Conservation (phyloP, 1,139 yeast genomes). For the Saccharomyces hybrid region DNA sequence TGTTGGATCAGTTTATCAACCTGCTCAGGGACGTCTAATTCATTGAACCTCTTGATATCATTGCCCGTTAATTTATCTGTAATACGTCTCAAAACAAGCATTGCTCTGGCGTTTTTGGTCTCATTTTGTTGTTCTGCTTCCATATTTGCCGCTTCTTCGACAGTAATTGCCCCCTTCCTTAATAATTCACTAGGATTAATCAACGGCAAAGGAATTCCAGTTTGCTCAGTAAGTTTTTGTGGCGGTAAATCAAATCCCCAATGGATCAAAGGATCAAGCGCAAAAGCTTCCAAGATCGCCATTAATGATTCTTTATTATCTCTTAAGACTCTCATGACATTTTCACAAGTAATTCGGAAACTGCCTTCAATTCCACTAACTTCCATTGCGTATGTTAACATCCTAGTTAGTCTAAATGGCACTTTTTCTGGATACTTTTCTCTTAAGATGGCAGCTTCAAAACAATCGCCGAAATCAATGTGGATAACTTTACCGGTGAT, state of each 20-base stretch:
- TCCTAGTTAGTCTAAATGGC: conserved; percentile 94
- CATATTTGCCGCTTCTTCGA: conserved; percentile 63
- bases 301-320: conserved; percentile 92
- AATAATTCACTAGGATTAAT: conserved; percentile 59
- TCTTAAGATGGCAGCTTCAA: conserved; percentile 93
- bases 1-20: conserved; percentile 92
- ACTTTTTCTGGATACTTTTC: conserved; percentile 98
- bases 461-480: conserved; percentile 98
- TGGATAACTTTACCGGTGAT: conserved; percentile 93
- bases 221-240: conserved; percentile 64
- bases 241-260: conserved; percentile 98
- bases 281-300: conserved; percentile 98
- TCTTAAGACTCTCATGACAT: conserved; percentile 90
- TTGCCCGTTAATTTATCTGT: conserved; percentile 91
- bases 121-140: conserved; percentile 75
- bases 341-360: conserved; percentile 92
- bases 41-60: conserved; percentile 69
- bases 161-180: conserved; percentile 69
- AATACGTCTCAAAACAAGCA: conserved; percentile 80
- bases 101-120: conserved; percentile 83
- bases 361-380: conserved; percentile 98
- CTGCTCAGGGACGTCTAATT: conserved; percentile 77
- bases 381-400: conserved; percentile 98
- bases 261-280: conserved; percentile 94
- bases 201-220: conserved; percentile 63